phyloP scores from a whole-genome alignment of 192 early-diverging fungal species.

The Linnemannia exigua region DNA sequence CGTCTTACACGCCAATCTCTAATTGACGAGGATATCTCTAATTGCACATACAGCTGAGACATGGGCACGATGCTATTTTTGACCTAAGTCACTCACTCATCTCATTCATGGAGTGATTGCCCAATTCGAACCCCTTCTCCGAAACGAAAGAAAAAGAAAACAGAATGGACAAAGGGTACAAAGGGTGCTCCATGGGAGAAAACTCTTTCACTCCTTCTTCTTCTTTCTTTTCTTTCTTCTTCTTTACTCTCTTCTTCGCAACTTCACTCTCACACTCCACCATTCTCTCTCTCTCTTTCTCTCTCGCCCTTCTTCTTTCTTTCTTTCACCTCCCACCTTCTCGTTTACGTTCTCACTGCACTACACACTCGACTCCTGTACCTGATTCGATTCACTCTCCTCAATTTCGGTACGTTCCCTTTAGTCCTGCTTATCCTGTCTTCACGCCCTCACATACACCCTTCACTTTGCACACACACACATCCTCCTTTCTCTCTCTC shows the following conservation, averaged over 20 bases:
- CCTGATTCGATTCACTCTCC: background rate
- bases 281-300: background rate
- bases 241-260: background rate
- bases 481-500: too few species aligned
- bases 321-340: background rate
- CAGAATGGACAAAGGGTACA: background rate
- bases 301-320: background rate
- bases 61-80: background rate
- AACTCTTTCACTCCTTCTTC: background rate
- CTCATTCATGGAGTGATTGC: background rate
- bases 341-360: background rate
- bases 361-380: background rate
- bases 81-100: constrained; percentile 1
- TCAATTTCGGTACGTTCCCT: background rate
- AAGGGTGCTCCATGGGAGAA: background rate
- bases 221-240: constrained; percentile 2
- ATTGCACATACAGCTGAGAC: constrained; percentile 4
- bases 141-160: background rate
- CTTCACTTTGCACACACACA: background rate
- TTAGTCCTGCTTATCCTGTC: background rate
- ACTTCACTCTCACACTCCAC: background rate
- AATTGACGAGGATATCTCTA: background rate
- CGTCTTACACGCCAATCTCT: background rate
- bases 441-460: background rate
- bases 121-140: constrained; percentile 6